Evolutionary conservation across 2,329 filamentous ascomycete species (phyloP).

Genomic region (Ilyonectria destructans): DNA sequence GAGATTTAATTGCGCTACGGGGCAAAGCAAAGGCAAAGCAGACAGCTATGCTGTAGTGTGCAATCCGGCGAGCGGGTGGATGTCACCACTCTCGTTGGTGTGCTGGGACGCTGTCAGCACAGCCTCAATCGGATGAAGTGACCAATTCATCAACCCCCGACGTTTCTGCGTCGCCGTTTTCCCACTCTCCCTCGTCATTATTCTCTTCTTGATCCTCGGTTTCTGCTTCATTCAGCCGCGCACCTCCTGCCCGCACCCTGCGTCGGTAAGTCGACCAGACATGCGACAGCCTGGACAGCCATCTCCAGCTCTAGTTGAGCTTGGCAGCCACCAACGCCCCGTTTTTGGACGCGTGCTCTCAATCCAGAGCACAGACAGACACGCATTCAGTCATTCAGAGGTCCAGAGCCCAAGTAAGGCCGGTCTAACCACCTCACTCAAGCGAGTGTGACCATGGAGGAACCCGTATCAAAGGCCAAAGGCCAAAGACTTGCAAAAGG

Average conservation of each 20-base stretch:
- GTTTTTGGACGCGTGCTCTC: conserved; percentile 2
- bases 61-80: background rate
- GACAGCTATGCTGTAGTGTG: background rate
- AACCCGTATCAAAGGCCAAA: conserved; percentile 2
- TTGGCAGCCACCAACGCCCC: background rate
- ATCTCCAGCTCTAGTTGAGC: background rate
- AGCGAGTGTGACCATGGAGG: conserved; percentile 16
- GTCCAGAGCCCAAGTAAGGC: background rate
- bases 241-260: background rate
- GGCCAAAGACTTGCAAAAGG: background rate
- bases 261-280: background rate
- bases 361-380: background rate
- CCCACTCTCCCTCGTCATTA: background rate
- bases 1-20: background rate
- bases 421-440: background rate
- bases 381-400: background rate
- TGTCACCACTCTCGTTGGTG: background rate
- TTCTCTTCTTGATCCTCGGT: background rate
- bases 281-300: background rate
- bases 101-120: conserved; percentile 1
- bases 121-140: conserved; percentile 13
- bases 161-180: background rate
- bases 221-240: background rate
- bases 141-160: conserved; percentile 1
- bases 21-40: background rate